A percentile compares a stretch with the other conserved stretches of the same genome.
These are phyloP conservation scores for Rubia peregrina DNA, from an alignment of 305 asterid species.

Conservation along the genomic window DNA sequence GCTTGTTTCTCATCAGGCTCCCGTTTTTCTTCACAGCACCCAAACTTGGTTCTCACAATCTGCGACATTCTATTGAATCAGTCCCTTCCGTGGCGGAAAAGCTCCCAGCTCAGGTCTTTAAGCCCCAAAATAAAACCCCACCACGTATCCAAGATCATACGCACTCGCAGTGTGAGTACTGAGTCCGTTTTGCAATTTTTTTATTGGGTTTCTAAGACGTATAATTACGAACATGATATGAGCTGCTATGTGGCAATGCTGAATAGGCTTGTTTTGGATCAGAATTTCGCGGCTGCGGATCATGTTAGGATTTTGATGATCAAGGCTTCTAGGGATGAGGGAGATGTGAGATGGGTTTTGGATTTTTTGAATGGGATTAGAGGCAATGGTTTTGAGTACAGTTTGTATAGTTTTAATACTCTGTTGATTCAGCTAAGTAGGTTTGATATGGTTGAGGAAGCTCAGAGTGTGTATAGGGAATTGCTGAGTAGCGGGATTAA, in stretches of 20 bases:
- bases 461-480: constrained; percentile 40
- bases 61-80: constrained; percentile 48
- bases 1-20: constrained; percentile 34
- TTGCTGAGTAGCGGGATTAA: constrained; percentile 46
- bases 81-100: constrained; percentile 46
- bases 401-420: constrained; percentile 67
- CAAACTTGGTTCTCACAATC: constrained; percentile 38
- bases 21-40: constrained; percentile 14
- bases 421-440: constrained; percentile 77
- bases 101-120: constrained; percentile 51
- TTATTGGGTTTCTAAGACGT: constrained; percentile 73
- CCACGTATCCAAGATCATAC: constrained; percentile 52
- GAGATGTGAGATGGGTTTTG: constrained; percentile 44
- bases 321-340: constrained; percentile 53
- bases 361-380: constrained; percentile 51
- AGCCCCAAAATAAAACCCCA: constrained; percentile 44
- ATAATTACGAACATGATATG: constrained; percentile 69
- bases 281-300: constrained; percentile 52
- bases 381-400: constrained; percentile 33
- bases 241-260: constrained; percentile 66
- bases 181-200: constrained; percentile 57
- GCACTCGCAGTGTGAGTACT: constrained; percentile 27
- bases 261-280: constrained; percentile 56
- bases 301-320: constrained; percentile 78
- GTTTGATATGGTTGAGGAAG: constrained; percentile 57